phyloP scores from a whole-genome alignment of 2,329 filamentous ascomycete genomes.

The Gremmenia infestans region DNA sequence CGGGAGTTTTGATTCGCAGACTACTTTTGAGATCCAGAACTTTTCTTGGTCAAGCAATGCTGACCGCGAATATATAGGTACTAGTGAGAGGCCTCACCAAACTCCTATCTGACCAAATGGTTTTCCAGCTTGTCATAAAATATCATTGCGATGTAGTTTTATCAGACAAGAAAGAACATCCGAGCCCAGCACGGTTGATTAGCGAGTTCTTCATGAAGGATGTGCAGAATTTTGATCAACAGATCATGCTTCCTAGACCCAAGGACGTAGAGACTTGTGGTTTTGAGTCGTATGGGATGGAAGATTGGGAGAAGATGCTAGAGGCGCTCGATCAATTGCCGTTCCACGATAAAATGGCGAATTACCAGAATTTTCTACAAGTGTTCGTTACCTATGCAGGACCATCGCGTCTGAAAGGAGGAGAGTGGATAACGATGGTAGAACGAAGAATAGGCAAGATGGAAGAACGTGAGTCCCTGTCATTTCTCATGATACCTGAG shows the following conservation, averaged over 20 bases:
- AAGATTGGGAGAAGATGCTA: conserved; percentile 1
- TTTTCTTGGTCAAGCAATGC: background rate
- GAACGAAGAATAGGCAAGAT: conserved; percentile 7
- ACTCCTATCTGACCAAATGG: background rate
- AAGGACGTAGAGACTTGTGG: background rate
- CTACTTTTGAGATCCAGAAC: background rate
- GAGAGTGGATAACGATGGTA: conserved; percentile 15
- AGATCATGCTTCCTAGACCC: background rate
- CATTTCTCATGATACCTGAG: background rate
- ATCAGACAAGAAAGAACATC: background rate
- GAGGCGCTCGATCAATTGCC: background rate
- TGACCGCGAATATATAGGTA: too few species aligned
- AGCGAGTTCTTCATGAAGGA: background rate
- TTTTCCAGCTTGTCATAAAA: conserved; percentile 5
- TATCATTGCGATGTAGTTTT: background rate
- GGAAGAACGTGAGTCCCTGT: conserved; percentile 13
- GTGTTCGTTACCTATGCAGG: conserved; percentile 14
- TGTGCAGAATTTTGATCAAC: conserved; percentile 2
- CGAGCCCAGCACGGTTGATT: background rate
- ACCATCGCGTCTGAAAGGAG: conserved; percentile 10
- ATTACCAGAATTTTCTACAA: conserved; percentile 1
- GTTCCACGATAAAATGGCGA: conserved; percentile 1
- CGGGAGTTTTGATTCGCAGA: background rate
- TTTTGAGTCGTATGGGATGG: background rate
- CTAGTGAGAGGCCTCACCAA: conserved; percentile 1